Percentiles rank a stretch among this genome's conserved stretches.
Evolutionary conservation across 352 stramenopile genomes (phyloP).

Genomic region (Phytopythium litorale): DNA sequence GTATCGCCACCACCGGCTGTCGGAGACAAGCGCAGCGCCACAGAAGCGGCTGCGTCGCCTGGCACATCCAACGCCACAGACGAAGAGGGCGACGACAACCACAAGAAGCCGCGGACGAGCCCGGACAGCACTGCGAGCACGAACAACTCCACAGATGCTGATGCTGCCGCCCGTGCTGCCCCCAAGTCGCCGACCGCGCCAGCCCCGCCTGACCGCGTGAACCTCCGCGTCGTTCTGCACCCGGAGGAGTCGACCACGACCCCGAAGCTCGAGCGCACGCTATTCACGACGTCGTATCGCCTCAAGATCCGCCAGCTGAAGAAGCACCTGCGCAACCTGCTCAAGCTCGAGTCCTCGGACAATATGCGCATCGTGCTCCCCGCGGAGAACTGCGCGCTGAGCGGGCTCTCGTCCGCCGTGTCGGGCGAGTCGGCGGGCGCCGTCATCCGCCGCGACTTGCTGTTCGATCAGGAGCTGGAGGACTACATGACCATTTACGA

Average conservation of each 20-base stretch:
- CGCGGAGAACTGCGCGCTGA: conserved; percentile 44
- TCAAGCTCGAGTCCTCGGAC: conserved; percentile 37
- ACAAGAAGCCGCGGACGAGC: conserved; percentile 12
- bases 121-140: not conserved
- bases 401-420: conserved; percentile 28
- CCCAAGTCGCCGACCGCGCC: conserved; percentile 1
- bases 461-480: conserved; percentile 71
- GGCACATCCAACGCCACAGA: conserved; percentile 8
- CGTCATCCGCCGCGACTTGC: conserved; percentile 56
- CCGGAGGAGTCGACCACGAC: conserved; percentile 31
- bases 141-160: not conserved
- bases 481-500: conserved; percentile 66
- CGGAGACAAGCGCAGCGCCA: conserved; percentile 29
- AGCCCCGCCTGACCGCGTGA: conserved; percentile 32
- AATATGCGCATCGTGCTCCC: conserved; percentile 63
- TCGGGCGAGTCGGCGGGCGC: conserved; percentile 9
- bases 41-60: not conserved
- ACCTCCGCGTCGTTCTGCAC: conserved; percentile 58
- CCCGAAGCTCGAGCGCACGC: conserved; percentile 37
- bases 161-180: not conserved
- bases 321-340: conserved; percentile 51
- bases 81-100: conserved; percentile 11
- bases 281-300: conserved; percentile 57
- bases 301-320: conserved; percentile 77
- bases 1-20: conserved; percentile 8